Evolutionary conservation across 1,139 yeast genomes (phyloP).

Genomic region (Pichia sp.): DNA sequence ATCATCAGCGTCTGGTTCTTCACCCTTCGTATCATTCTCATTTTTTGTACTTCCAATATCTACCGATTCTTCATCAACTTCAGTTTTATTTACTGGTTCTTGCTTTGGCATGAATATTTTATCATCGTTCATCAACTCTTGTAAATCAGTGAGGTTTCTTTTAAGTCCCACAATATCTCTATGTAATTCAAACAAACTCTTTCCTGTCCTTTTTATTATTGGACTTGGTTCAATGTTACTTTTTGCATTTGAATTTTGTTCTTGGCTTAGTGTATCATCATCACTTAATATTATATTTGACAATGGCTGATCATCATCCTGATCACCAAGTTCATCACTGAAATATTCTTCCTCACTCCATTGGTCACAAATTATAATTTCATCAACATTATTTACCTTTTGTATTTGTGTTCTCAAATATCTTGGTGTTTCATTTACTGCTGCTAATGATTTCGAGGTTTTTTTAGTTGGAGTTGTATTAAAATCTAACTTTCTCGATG

Average conservation of each 20-base stretch:
- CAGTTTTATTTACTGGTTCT: slow-evolving; percentile 10
- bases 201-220: slow-evolving; percentile 19
- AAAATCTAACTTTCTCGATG: slow-evolving; percentile 6
- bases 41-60: slow-evolving; percentile 20
- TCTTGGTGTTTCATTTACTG: slow-evolving; percentile 15
- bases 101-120: slow-evolving; percentile 11
- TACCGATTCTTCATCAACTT: background rate
- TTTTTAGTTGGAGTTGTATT: slow-evolving; percentile 6
- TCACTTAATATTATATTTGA: background rate
- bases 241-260: background rate
- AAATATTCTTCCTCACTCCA: slow-evolving; percentile 12
- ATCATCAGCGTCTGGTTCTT: slow-evolving; percentile 2
- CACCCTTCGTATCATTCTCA: slow-evolving; percentile 6
- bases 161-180: slow-evolving; percentile 30
- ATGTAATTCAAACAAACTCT: slow-evolving; percentile 32
- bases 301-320: background rate
- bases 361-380: slow-evolving; percentile 12
- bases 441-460: background rate
- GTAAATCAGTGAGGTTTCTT: slow-evolving; percentile 17
- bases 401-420: slow-evolving; percentile 11
- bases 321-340: slow-evolving; percentile 1
- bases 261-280: background rate
- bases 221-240: slow-evolving; percentile 29
- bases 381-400: slow-evolving; percentile 5
- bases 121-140: slow-evolving; percentile 4